These are phyloP conservation scores for Casuarina equisetifolia DNA, from an alignment of 306 rosid species.

Conservation along the genomic window DNA sequence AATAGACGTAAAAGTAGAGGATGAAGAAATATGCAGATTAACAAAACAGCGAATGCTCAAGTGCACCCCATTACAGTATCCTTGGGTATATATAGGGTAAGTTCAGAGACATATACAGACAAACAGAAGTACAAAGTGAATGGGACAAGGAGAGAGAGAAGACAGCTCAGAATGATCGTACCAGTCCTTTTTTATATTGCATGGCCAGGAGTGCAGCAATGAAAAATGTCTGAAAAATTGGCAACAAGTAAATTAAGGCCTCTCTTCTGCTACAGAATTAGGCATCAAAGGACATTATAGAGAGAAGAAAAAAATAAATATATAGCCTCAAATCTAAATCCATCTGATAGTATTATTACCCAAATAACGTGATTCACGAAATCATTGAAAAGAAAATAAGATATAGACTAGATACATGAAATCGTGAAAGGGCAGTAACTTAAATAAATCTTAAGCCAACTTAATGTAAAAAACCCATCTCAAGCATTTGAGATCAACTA, in stretches of 20 bases:
- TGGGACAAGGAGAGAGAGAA: slow-evolving; percentile 3
- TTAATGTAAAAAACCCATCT: background rate
- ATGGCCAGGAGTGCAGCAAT: slow-evolving; percentile 98
- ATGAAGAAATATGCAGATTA: background rate
- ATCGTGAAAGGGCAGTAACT: background rate
- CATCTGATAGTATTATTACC: background rate
- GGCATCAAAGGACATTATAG: slow-evolving; percentile 5
- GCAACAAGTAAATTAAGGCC: slow-evolving; percentile 22
- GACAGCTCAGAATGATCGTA: slow-evolving; percentile 30
- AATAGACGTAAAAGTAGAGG: background rate
- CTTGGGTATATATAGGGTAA: too few species aligned
- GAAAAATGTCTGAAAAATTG: slow-evolving; percentile 81
- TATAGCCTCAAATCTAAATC: background rate
- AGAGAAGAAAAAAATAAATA: too few species aligned
- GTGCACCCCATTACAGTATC: background rate
- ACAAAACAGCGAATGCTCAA: background rate
- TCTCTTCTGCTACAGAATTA: slow-evolving; percentile 25
- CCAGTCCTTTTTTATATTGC: slow-evolving; percentile 94
- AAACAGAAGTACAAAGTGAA: background rate
- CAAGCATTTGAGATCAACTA: background rate
- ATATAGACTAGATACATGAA: background rate
- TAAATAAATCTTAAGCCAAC: background rate
- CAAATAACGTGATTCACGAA: background rate
- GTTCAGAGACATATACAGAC: background rate
- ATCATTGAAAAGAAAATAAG: background rate